Evolutionary conservation across 2,329 filamentous ascomycete genomes (phyloP).

Genomic region (Podosphaera aphanis): DNA sequence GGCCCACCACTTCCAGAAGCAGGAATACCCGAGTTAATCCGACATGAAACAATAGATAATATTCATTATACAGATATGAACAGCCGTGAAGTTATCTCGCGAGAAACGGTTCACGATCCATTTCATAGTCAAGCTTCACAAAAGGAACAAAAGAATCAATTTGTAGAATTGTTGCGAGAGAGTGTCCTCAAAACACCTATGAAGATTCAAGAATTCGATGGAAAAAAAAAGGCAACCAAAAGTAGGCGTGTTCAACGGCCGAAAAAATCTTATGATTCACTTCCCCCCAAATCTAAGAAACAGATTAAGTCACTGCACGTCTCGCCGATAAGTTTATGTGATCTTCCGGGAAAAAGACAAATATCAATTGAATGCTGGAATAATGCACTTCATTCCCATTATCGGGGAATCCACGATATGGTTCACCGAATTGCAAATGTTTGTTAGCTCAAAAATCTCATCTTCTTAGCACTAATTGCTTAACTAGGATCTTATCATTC

Average conservation of each 20-base stretch:
- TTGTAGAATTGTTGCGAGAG: neutral
- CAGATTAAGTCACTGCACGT: conserved; percentile 71
- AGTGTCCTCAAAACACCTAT: neutral
- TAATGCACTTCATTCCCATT: conserved; percentile 13
- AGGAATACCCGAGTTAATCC: conserved; percentile 8
- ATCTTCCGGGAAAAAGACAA: conserved; percentile 4
- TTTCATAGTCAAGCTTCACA: conserved; percentile 4
- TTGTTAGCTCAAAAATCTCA: conserved; percentile 3
- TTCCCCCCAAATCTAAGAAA: conserved; percentile 62
- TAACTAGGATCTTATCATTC: conserved; percentile 13
- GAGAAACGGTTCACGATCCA: conserved; percentile 9
- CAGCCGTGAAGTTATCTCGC: conserved; percentile 8
- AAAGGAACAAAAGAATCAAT: neutral
- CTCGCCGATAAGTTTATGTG: conserved; percentile 62
- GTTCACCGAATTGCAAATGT: conserved; percentile 15
- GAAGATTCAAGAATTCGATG: neutral
- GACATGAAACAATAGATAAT: conserved; percentile 10
- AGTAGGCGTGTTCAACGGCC: neutral
- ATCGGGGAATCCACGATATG: conserved; percentile 8
- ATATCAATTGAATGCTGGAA: conserved; percentile 9
- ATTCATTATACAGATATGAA: conserved; percentile 9
- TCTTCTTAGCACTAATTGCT: conserved; percentile 5
- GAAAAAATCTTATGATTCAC: conserved; percentile 33
- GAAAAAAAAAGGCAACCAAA: neutral
- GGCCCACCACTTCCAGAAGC: conserved; percentile 10